Conservation (phyloP, 2,329 filamentous ascomycete species). For the Thielaviopsis euricoi region DNA sequence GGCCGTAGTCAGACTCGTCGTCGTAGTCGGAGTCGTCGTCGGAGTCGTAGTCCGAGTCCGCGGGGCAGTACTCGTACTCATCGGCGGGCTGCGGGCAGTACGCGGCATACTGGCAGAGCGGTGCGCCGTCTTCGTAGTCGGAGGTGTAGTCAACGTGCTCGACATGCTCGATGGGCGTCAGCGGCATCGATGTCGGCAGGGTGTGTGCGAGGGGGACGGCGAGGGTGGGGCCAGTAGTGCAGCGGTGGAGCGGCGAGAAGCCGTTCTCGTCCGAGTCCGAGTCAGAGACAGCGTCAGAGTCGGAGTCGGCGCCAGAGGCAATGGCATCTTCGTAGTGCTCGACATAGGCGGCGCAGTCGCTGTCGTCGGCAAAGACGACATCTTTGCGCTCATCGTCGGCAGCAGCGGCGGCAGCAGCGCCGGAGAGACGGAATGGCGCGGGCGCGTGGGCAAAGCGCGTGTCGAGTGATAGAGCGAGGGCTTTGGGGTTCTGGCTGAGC, state of each 20-base stretch:
- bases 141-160: background rate
- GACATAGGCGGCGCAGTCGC: background rate
- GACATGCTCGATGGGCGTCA: background rate
- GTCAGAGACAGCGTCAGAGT: background rate
- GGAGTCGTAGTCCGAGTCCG: background rate
- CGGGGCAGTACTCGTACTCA: background rate
- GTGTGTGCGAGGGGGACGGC: background rate
- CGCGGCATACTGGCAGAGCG: too few species aligned
- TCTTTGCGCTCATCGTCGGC: background rate
- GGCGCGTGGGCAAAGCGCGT: slow-evolving; percentile 2
- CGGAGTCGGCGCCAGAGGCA: background rate
- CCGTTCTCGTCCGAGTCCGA: background rate
- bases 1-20: background rate
- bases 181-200: too few species aligned
- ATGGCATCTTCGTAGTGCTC: slow-evolving; percentile 4
- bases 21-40: background rate
- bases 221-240: background rate
- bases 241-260: slow-evolving; percentile 2
- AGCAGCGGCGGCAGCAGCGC: background rate
- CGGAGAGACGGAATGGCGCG: background rate
- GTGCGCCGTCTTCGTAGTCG: background rate
- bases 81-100: too few species aligned
- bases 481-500: background rate
- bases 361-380: background rate
- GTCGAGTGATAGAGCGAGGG: slow-evolving; percentile 3